Evolutionary conservation across 257 asterid species (phyloP).

Genomic region (Paraleonurus japonicus): DNA sequence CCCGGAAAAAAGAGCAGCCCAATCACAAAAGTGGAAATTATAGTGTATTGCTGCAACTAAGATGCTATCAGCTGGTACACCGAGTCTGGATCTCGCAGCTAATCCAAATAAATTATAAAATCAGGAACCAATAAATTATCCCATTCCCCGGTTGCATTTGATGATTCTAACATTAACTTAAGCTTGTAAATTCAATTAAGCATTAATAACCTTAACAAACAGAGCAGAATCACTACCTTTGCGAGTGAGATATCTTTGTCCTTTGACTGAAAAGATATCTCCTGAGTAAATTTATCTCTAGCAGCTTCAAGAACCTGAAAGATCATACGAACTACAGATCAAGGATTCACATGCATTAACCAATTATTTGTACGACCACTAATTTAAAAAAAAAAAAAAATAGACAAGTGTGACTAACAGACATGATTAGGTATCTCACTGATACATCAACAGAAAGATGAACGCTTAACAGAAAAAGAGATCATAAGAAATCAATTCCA

Average conservation of each 20-base stretch:
- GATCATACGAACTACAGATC: slow-evolving; percentile 8
- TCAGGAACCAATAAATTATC: not conserved
- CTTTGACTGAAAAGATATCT: slow-evolving; percentile 77
- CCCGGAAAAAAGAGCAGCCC: not conserved
- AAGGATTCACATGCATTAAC: slow-evolving; percentile 15
- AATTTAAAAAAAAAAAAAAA: not conserved
- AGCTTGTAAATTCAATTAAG: not conserved
- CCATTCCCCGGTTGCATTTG: not conserved
- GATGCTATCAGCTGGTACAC: not conserved
- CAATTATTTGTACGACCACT: not conserved
- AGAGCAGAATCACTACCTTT: slow-evolving; percentile 48
- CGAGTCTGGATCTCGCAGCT: not conserved
- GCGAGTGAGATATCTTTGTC: slow-evolving; percentile 90
- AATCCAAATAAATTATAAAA: not conserved
- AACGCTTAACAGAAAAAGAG: not conserved
- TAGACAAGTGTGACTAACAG: not conserved
- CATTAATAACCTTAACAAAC: slow-evolving; percentile 18
- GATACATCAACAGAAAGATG: not conserved
- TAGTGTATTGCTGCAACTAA: not conserved
- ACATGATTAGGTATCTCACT: not conserved
- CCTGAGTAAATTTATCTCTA: slow-evolving; percentile 66
- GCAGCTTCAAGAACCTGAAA: slow-evolving; percentile 69
- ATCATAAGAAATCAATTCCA: slow-evolving; percentile 32
- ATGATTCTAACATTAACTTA: slow-evolving; percentile 11
- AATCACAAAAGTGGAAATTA: not conserved